Evolutionary conservation across 805 yeast species (phyloP).

Genomic region (Nematodospora valgi): DNA sequence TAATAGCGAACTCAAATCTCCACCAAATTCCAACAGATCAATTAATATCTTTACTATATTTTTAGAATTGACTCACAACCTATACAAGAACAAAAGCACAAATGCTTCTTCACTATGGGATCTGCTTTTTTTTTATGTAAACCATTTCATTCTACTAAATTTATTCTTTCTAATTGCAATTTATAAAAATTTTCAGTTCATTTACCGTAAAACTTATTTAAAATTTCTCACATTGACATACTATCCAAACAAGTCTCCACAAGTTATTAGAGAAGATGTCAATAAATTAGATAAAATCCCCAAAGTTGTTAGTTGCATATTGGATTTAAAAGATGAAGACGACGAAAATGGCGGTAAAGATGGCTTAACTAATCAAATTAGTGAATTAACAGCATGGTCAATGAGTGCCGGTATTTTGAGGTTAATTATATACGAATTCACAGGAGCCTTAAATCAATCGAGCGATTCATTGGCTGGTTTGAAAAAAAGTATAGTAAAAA

Average conservation of each 20-base stretch:
- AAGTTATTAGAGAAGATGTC: slow-evolving; percentile 81
- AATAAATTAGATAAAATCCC: slow-evolving; percentile 73
- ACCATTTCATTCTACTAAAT: slow-evolving; percentile 47
- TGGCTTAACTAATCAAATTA: slow-evolving; percentile 71
- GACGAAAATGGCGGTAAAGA: slow-evolving; percentile 88
- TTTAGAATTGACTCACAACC: slow-evolving; percentile 6
- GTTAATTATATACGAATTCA: slow-evolving; percentile 74
- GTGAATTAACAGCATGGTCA: slow-evolving; percentile 84
- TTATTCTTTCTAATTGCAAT: slow-evolving; percentile 57
- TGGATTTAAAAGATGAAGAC: slow-evolving; percentile 68
- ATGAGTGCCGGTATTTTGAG: slow-evolving; percentile 79
- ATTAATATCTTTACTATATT: slow-evolving; percentile 5
- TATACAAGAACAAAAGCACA: background rate
- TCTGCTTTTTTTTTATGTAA: slow-evolving; percentile 19
- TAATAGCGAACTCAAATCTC: slow-evolving; percentile 1
- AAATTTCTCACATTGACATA: slow-evolving; percentile 61
- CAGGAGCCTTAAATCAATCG: slow-evolving; percentile 58
- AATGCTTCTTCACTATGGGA: slow-evolving; percentile 1
- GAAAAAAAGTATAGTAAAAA: slow-evolving; percentile 52
- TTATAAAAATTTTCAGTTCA: slow-evolving; percentile 49
- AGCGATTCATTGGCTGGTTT: slow-evolving; percentile 41
- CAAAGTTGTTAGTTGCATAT: slow-evolving; percentile 66
- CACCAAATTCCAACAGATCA: slow-evolving; percentile 7
- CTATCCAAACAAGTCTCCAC: slow-evolving; percentile 73
- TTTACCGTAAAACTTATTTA: slow-evolving; percentile 51